Conservation (phyloP, 768 basidiomycete species). For the Phanerochaete carnosa region DNA sequence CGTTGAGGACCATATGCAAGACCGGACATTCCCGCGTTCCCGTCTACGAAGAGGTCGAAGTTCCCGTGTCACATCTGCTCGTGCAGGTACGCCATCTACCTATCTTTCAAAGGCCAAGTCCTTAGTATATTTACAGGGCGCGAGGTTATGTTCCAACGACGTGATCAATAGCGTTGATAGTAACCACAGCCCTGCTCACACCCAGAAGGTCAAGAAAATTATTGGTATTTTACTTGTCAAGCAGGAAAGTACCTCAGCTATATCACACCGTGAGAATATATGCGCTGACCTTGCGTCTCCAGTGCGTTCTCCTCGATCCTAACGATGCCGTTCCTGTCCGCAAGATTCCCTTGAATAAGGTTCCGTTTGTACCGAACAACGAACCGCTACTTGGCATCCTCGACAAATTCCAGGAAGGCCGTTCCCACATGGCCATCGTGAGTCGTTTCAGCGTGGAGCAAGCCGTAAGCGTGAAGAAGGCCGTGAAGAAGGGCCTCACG, state of each 20-base stretch:
- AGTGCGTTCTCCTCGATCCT: conserved; percentile 82
- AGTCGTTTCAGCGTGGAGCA: conserved; percentile 31
- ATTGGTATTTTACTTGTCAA: conserved; percentile 86
- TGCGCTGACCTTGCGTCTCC: neutral
- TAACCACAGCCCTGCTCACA: conserved; percentile 20
- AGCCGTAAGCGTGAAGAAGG: conserved; percentile 80
- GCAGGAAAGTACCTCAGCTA: conserved; percentile 36
- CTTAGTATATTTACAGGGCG: neutral
- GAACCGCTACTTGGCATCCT: conserved; percentile 82
- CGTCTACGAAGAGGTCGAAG: conserved; percentile 81
- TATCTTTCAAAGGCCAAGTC: conserved; percentile 8
- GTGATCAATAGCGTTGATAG: neutral
- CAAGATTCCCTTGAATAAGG: conserved; percentile 81
- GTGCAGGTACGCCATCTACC: neutral
- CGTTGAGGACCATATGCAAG: conserved; percentile 70
- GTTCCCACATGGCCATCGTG: conserved; percentile 91
- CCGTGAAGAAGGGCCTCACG: conserved; percentile 75
- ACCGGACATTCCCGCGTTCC: conserved; percentile 87
- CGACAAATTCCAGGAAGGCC: conserved; percentile 86
- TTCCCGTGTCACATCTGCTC: conserved; percentile 35
- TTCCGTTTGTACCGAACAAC: conserved; percentile 83
- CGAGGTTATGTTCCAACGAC: neutral
- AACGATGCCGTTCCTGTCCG: conserved; percentile 84
- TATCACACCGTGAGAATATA: neutral
- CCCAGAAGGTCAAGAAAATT: conserved; percentile 71